Evolutionary conservation across 1,284 basidiomycete genomes (phyloP), one percentile per base, ranked within the genome.

Genomic region (Cryptococcus sp.): DNA sequence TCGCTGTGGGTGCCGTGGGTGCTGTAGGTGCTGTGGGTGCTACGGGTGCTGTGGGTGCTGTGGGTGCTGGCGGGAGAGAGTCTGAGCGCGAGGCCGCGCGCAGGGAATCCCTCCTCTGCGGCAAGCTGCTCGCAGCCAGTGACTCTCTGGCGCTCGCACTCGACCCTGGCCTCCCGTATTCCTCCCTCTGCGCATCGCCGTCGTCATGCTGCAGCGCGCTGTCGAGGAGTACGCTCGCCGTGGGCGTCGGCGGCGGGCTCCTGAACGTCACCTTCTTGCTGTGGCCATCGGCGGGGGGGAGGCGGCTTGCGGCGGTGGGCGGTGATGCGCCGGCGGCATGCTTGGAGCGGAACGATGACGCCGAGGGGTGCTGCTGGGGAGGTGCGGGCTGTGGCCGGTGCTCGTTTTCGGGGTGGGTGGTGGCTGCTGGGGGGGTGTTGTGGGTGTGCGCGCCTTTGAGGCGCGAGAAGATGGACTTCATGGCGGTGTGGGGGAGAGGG

Each of bases 251-350:
- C 13, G 50, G 57, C 7, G 69, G 69, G 46, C 63, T 64, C 50
- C 65, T 56, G 45, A 71, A 71, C 1, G 69, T 69, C 24, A 71
- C 69, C 49, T 71, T 71, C 43, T 69, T 69, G n/a, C 47, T 58
- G 13, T 28, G 37, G 44, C 43, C 55, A 33, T 33, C 28, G 28
- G 28, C 28, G 28, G 9, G 28, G 28, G 28, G 28, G 28, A 33
- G 28, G 28, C 28, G 28, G 28, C 28, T 33, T 9, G 28, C 28
- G 9, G 28, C 28, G 28, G 28, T 4, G 28, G 28, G 5, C 28
- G 28, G 9, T 33, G 28, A 33, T 33, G 5, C 28, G 5, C 28
- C 28, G 28, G 5, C 9, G 28, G 28, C 28, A 33, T 33, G 28
- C 28, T 33, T 33, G 28, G 28, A 9, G 9, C 28, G 28, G 9